These are phyloP conservation scores for Termitomyces sp. DNA, from an alignment of 768 basidiomycete species.

Conservation along the genomic window DNA sequence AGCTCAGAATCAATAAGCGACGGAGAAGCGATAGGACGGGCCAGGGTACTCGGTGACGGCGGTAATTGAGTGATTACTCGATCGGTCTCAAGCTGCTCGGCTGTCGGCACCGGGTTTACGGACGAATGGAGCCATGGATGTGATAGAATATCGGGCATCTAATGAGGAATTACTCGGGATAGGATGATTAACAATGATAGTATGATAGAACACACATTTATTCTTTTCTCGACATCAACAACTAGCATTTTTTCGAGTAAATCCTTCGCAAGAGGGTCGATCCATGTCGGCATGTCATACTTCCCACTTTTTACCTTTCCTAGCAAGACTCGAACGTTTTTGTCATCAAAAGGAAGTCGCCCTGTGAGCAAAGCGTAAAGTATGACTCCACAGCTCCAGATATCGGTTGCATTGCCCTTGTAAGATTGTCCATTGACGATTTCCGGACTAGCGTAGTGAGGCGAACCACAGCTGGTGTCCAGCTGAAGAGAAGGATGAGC, in stretches of 20 bases:
- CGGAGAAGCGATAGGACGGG: slow-evolving; percentile 61
- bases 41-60: slow-evolving; percentile 63
- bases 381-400: slow-evolving; percentile 96
- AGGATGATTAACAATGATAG: background rate
- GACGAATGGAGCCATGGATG: slow-evolving; percentile 71
- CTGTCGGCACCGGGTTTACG: slow-evolving; percentile 21
- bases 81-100: slow-evolving; percentile 11
- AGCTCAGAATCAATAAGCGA: slow-evolving; percentile 73
- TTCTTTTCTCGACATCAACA: slow-evolving; percentile 73
- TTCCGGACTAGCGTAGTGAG: slow-evolving; percentile 96
- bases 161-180: background rate
- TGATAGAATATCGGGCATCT: slow-evolving; percentile 82
- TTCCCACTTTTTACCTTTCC: slow-evolving; percentile 83
- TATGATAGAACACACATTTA: slow-evolving; percentile 50
- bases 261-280: slow-evolving; percentile 82
- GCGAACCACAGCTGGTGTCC: slow-evolving; percentile 93
- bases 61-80: slow-evolving; percentile 33
- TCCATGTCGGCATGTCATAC: slow-evolving; percentile 76
- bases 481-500: slow-evolving; percentile 79
- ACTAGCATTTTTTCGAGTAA: slow-evolving; percentile 84
- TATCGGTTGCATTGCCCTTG: slow-evolving; percentile 84
- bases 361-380: slow-evolving; percentile 88
- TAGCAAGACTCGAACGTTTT: slow-evolving; percentile 70
- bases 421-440: slow-evolving; percentile 91
- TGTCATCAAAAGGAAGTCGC: slow-evolving; percentile 90